Percentiles rank a stretch among this genome's conserved stretches.
Evolutionary conservation across 83 land plant genomes (phyloP).

Genomic region (Diphasiastrum complanatum): DNA sequence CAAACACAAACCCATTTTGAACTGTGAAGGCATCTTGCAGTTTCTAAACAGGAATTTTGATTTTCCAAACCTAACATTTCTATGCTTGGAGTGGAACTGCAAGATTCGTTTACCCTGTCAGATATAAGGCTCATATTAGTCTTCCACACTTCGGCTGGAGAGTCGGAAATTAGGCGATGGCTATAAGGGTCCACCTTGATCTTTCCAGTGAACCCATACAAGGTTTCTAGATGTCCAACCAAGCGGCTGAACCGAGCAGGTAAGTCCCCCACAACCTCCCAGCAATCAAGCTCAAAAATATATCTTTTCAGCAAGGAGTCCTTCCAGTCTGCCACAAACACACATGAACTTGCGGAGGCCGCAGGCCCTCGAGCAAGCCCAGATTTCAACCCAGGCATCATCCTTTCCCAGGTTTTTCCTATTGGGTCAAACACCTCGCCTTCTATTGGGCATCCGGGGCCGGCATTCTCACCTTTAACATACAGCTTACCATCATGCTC

Average conservation of each 20-base stretch:
- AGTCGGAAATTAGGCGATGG: constrained; percentile 5
- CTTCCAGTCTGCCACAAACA: constrained; percentile 15
- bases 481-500: constrained; percentile 6
- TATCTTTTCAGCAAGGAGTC: constrained; percentile 3
- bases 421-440: neutral
- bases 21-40: constrained; percentile 3
- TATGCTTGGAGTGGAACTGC: neutral
- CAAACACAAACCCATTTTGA: constrained; percentile 29
- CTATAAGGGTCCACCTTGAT: constrained; percentile 6
- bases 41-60: neutral
- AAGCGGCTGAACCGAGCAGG: constrained; percentile 11
- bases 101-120: neutral
- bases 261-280: neutral
- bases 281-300: neutral
- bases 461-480: constrained; percentile 6
- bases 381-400: constrained; percentile 2
- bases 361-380: constrained; percentile 8
- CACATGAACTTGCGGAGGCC: neutral
- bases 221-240: neutral
- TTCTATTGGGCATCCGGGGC: neutral
- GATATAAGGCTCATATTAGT: constrained; percentile 17
- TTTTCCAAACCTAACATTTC: neutral
- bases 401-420: neutral
- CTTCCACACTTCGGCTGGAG: constrained; percentile 34
- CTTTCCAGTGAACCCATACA: constrained; percentile 9